These are phyloP conservation scores for Cyberlindnera lachancei DNA, from an alignment of 805 yeast genomes.

Conservation along the genomic window DNA sequence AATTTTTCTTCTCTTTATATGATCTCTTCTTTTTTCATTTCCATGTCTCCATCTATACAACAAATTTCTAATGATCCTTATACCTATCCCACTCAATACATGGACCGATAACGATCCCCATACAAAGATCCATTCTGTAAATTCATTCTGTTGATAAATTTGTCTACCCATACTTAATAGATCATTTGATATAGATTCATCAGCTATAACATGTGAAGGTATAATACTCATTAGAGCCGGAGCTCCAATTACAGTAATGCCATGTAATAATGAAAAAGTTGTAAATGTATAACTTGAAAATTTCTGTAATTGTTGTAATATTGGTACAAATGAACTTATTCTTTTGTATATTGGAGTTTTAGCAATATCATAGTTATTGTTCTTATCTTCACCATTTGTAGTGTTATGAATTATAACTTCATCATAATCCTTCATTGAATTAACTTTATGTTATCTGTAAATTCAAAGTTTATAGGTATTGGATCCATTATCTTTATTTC, in stretches of 20 bases:
- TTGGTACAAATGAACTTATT: conserved; percentile 1
- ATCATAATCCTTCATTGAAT: background rate
- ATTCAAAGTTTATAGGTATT: background rate
- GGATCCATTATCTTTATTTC: background rate
- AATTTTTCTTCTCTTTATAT: conserved; percentile 2
- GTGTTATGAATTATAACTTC: no score
- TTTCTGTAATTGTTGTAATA: conserved; percentile 35
- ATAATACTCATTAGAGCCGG: conserved; percentile 45
- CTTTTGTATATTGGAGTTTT: background rate
- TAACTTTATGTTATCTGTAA: no score
- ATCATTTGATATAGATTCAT: conserved; percentile 43
- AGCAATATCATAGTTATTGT: background rate
- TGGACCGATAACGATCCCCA: conserved; percentile 42
- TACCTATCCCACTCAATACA: conserved; percentile 42
- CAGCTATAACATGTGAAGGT: no score
- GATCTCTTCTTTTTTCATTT: conserved; percentile 9
- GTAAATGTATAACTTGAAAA: conserved; percentile 54
- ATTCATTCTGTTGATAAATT: conserved; percentile 46
- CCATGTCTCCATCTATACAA: conserved; percentile 22
- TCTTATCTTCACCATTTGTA: no score
- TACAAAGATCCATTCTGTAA: conserved; percentile 44
- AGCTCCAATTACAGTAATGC: conserved; percentile 42
- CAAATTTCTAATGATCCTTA: conserved; percentile 33
- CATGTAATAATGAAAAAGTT: conserved; percentile 51
- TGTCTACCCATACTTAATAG: conserved; percentile 53